These are phyloP conservation scores for Carex kokanica DNA, from an alignment of 176 grass and related monocot genomes.

Conservation along the genomic window DNA sequence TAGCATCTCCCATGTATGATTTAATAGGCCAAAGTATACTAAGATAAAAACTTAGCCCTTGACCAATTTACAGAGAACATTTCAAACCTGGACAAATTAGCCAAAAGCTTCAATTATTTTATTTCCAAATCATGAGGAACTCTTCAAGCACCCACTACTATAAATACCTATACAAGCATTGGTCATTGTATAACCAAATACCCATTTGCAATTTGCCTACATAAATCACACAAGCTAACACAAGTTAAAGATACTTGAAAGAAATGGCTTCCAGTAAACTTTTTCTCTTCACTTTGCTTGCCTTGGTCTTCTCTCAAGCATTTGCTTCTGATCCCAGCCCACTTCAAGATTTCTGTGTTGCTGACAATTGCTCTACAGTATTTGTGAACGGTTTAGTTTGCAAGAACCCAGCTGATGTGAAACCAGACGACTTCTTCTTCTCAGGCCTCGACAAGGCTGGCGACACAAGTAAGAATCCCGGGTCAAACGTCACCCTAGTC, in stretches of 20 bases:
- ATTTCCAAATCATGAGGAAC: background rate
- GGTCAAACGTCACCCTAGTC: background rate
- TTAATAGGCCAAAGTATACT: no score
- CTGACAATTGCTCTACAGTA: background rate
- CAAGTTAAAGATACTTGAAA: background rate
- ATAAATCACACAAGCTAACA: background rate
- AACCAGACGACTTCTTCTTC: background rate
- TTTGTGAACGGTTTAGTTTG: background rate
- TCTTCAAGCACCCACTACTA: background rate
- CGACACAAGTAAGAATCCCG: background rate
- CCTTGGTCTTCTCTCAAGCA: conserved; percentile 6
- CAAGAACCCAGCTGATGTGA: background rate
- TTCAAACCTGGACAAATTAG: background rate
- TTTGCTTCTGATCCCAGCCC: conserved; percentile 37
- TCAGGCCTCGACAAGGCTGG: background rate
- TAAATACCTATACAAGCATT: background rate
- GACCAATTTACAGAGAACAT: background rate
- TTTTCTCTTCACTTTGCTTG: background rate
- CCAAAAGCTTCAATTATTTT: background rate
- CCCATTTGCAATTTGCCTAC: background rate
- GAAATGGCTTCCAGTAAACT: background rate
- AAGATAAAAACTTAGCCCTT: background rate
- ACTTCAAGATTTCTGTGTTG: conserved; percentile 43
- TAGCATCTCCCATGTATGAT: no score
- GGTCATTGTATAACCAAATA: background rate